Evolutionary conservation across 202 grass and related monocot species (phyloP).

Genomic region (Zoysia matrella): DNA sequence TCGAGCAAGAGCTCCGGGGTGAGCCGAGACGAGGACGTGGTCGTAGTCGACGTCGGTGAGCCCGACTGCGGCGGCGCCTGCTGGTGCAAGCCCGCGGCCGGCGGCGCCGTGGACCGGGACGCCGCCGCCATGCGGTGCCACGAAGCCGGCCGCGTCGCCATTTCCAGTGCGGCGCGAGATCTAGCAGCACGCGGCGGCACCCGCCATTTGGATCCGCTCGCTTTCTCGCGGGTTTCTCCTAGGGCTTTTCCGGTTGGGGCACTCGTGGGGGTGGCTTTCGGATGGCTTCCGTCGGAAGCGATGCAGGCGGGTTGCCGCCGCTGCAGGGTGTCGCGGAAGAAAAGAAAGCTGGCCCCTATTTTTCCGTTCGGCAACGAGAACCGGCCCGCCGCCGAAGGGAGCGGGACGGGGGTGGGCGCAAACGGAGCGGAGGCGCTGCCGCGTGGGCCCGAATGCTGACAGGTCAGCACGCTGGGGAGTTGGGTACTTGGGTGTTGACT

Average conservation of each 20-base stretch:
- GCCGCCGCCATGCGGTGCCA: no score
- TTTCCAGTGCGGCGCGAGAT: conserved; percentile 19
- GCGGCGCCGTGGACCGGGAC: background rate
- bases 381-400: conserved; percentile 7
- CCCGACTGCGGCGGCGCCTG: no score
- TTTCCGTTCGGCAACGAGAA: conserved; percentile 19
- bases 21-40: no score
- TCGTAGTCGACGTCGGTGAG: no score
- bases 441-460: conserved; percentile 14
- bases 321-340: conserved; percentile 39
- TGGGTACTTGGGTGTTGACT: conserved; percentile 3
- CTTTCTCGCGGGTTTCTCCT: conserved; percentile 62
- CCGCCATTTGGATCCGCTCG: conserved; percentile 55
- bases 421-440: background rate
- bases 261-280: conserved; percentile 44
- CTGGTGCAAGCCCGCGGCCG: no score
- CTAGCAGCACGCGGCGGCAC: conserved; percentile 50
- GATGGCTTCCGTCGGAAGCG: conserved; percentile 71
- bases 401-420: conserved; percentile 5
- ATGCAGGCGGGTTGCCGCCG: conserved; percentile 45
- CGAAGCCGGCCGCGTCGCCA: no score
- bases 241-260: conserved; percentile 62
- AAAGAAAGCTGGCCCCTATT: no score
- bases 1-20: conserved; percentile 45
- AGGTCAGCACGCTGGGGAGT: conserved; percentile 25